Evolutionary conservation across 2,329 filamentous ascomycete species (phyloP).

Genomic region (Colletotrichum chlorophyti): DNA sequence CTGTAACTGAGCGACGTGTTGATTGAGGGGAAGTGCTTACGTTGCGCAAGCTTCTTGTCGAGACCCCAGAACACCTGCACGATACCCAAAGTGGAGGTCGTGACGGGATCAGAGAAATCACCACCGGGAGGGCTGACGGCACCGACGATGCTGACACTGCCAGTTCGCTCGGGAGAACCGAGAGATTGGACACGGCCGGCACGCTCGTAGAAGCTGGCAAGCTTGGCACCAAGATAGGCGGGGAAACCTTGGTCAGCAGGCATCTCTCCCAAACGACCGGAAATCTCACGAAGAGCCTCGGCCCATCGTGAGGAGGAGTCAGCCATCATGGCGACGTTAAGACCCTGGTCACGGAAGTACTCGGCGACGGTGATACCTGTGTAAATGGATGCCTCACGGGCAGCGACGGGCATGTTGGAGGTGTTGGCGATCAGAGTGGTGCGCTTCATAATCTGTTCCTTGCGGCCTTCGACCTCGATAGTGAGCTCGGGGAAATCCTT

Average conservation of each 20-base stretch:
- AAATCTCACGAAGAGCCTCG: constrained; percentile 97
- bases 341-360: constrained; percentile 96
- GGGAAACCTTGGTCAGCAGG: constrained; percentile 99
- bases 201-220: constrained; percentile 99
- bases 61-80: constrained; percentile 99
- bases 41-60: constrained; percentile 98
- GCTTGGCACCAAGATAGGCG: constrained; percentile 93
- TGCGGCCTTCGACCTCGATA: constrained; percentile 91
- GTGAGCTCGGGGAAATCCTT: constrained; percentile 99
- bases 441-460: constrained; percentile 99
- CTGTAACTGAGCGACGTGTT: constrained; percentile 95
- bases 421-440: constrained; percentile 98
- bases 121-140: constrained; percentile 97
- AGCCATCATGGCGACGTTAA: constrained; percentile 99
- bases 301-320: constrained; percentile 98
- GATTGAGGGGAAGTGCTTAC: constrained; percentile 99
- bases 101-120: constrained; percentile 99
- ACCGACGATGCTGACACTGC: constrained; percentile 96
- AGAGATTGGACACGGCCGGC: constrained; percentile 86
- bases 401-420: constrained; percentile 99
- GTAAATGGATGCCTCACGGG: constrained; percentile 98
- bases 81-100: constrained; percentile 90
- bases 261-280: constrained; percentile 98
- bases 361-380: constrained; percentile 94
- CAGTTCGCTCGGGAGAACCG: constrained; percentile 85